Base-by-base conservation (phyloP, 495 filamentous ascomycete genomes). In the Aspergillus cavernicola region DNA sequence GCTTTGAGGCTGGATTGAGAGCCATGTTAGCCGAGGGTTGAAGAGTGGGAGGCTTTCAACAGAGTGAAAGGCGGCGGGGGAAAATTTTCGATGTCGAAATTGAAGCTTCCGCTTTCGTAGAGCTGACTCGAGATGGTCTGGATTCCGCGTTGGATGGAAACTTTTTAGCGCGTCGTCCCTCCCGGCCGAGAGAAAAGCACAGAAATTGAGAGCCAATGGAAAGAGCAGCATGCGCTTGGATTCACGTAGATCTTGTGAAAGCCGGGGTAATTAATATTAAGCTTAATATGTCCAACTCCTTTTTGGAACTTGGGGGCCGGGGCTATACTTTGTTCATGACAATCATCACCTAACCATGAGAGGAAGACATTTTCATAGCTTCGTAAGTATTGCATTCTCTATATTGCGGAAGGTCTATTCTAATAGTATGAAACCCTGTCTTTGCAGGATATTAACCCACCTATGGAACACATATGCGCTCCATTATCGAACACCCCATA, bases 1-100 rank as follows among this genome's bases (percentile, higher is more conserved):
- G 62, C 52, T 75, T 77, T 0, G 64, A 53, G 23, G 67, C 32
- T 2, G 44, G 50, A 44, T 69, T 66, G 52, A 58, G 60, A 47
- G 69, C 66, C 70, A 75, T 75, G 28, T 42, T 62, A 57, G 60
- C 52, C 55, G 56, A 38, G 5, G 31, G 20, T 5, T 10, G 15
- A 31, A 19, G 18, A 24, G 16, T 5, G n/a, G 36, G n/a, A 29
- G 18, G 10, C 20, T 31, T n/a, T 9, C 6, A 19, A 28, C 24
- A n/a, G 41, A 7, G 28, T 7, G 16, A 24, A 18, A 7, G 29
- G 36, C 32, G 26, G 29, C 16, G 24, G 9, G 13, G 10, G 35
- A 31, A 32, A 46, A 26, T 54, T 45, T 57, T 36, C 54, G 10
- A 16, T 32, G 44, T 26, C 28, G 22, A 19, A 4, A 22, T 35